Base-by-base conservation (phyloP, 2,329 filamentous ascomycete species). In the Cercospora citrullina region DNA sequence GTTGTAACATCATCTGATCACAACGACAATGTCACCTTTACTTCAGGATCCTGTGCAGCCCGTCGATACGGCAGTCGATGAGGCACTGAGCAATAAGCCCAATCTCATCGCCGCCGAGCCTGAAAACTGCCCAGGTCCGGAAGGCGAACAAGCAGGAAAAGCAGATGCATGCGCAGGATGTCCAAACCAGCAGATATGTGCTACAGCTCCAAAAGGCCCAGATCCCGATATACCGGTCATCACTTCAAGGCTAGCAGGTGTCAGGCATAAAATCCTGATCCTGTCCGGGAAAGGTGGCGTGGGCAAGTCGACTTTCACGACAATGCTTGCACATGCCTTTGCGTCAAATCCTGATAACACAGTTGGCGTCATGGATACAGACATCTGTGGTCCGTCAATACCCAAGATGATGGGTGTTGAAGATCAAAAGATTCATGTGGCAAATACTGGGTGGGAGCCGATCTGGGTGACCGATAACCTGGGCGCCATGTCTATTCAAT, bases 371-470 rank as follows among this genome's bases (percentile, higher is more conserved):
- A 97, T 98, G 93, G 95, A 99, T 80, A 96, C 95, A 6, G 95
- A 99, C 80, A 97, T 99, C 70, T 97, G 93, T 81, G 95, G 95
- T 0, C 95, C 95, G 0, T 93, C 89, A 71, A 97, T 99, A 75
- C 95, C 95, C 21, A 97, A 97, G 83, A 98, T 99, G 94, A 94
- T 99, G 90, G 95, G 95, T 36, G 94, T 97, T 0, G 94, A 97
- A 80, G 84, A 88, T 28, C 94, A 99, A 81, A 96, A 91, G 1
- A 95, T 99, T 63, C 95, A 99, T 79, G 89, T 97, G 63, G 95
- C 90, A 77, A 90, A 88, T 63, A 88, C 90, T 0, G 95, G 95
- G 2, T 97, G 94, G 95, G 93, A 91, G 77, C 95, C 95, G 0
- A 94, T 98, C 14, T 98, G 94, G 92, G 94, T 97, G 16, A 87